Conservation (phyloP, 2,329 filamentous ascomycete species). For the Fusarium metavorans region DNA sequence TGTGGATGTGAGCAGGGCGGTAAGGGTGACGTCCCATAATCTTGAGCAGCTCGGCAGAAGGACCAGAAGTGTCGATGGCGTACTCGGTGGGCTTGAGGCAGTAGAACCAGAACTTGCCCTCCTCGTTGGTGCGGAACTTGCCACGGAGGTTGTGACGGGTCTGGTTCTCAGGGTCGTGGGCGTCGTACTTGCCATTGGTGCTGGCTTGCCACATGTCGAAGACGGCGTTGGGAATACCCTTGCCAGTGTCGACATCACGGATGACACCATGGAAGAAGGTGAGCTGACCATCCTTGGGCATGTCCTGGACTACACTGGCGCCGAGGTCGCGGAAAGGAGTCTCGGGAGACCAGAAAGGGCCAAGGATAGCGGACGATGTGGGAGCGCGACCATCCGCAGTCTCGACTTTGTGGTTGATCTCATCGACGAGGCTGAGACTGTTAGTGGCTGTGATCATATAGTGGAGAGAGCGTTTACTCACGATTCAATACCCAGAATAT, state of each 20-base stretch:
- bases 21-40: conserved; percentile 63
- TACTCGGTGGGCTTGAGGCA: conserved; percentile 81
- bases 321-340: conserved; percentile 78
- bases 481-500: conserved; percentile 81
- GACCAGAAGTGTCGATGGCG: conserved; percentile 74
- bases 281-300: conserved; percentile 68
- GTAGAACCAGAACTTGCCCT: conserved; percentile 80
- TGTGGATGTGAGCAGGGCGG: conserved; percentile 64
- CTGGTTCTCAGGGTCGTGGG: conserved; percentile 80
- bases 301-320: conserved; percentile 73
- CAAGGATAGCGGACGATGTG: conserved; percentile 81
- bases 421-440: conserved; percentile 44
- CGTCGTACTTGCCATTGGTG: conserved; percentile 81
- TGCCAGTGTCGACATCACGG: conserved; percentile 72
- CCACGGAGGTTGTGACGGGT: conserved; percentile 79
- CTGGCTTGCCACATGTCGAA: conserved; percentile 85
- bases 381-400: conserved; percentile 71
- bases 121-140: conserved; percentile 78
- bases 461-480: conserved; percentile 52
- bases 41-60: conserved; percentile 55
- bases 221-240: conserved; percentile 74
- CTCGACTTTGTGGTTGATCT: conserved; percentile 74
- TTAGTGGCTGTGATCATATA: background rate
- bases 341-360: conserved; percentile 82
- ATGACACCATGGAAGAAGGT: conserved; percentile 78